These are phyloP conservation scores for Polychytrium aggregatum DNA, from an alignment of 192 early-diverging fungal genomes.

Conservation along the genomic window DNA sequence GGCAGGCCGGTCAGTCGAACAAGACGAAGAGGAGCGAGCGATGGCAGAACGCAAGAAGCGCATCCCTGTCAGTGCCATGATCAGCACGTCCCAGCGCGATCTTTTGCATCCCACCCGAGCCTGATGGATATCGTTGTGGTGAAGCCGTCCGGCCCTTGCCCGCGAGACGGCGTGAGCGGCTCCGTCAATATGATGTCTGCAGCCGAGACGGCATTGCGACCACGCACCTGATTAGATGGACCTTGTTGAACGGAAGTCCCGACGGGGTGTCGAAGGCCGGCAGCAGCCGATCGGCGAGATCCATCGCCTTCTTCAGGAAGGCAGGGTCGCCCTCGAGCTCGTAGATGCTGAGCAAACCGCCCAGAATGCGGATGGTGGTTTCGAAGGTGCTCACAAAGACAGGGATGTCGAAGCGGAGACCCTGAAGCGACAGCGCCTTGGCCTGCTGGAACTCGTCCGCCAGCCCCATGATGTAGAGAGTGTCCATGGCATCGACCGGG, in stretches of 20 bases:
- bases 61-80: too few species aligned
- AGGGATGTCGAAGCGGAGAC: slow-evolving; percentile 28
- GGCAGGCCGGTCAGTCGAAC: neutral
- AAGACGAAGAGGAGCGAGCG: neutral
- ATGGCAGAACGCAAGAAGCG: too few species aligned
- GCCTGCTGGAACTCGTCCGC: slow-evolving; percentile 65
- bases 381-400: slow-evolving; percentile 63
- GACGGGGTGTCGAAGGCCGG: slow-evolving; percentile 62
- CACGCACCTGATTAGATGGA: slow-evolving; percentile 29
- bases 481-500: slow-evolving; percentile 80
- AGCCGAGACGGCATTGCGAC: too few species aligned
- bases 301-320: slow-evolving; percentile 58
- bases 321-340: slow-evolving; percentile 63
- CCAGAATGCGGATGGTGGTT: slow-evolving; percentile 70
- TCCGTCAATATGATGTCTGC: too few species aligned
- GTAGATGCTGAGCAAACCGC: slow-evolving; percentile 73
- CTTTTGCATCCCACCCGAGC: too few species aligned
- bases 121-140: too few species aligned
- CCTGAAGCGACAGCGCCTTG: slow-evolving; percentile 43
- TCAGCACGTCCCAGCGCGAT: too few species aligned
- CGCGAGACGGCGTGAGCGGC: too few species aligned
- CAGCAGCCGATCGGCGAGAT: slow-evolving; percentile 55
- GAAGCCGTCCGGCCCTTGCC: too few species aligned
- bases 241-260: slow-evolving; percentile 57
- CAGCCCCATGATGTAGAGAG: slow-evolving; percentile 77